Evolutionary conservation across 2,329 filamentous ascomycete species (phyloP), one percentile per base, ranked within the genome.

Genomic region (Elsinoe batatas): DNA sequence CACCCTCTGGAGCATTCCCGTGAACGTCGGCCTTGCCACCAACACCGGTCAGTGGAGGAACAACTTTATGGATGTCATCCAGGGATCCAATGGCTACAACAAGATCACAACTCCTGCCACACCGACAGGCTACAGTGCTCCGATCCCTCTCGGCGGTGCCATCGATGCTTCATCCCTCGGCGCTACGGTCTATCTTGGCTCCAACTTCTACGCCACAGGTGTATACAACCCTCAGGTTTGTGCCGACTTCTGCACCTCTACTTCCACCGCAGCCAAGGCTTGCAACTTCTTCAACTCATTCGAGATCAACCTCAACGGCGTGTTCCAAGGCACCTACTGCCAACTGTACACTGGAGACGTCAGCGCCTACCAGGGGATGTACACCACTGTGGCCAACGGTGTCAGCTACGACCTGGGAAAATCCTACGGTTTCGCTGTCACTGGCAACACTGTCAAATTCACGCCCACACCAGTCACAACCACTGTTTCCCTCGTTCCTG

Each of bases 301-400:
- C 56, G 59, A 71, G 47, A 53, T 69, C 8, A 60, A 64, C 40
- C 64, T 63, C 59, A 68, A 72, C 56, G 65, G 66, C 5, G 40
- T 57, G 15, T 60, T 64, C 1, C 57, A 67, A 32, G 65, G 68
- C 11, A 67, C 67, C 22, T 66, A 67, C 49, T 72, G 69, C 57
- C 60, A 65, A 32, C 53, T 72, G 36, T 72, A 69, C 61, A 32
- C 49, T 6, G 20, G 26, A 10, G 56, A 46, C 26, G 51, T 38
- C 20, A 44, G 33, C 33, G 43, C 36, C 42, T 58, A 59, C 36
- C 40, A 33, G 18, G 30, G 26, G 8, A 22, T 53, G 20, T 55
- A 15, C 38, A 56, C 30, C 15, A 50, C 11, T 22, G 57, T 50
- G 1, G 15, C 44, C 37, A 36, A 26, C 8, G 56, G 54, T 7